phyloP scores from a whole-genome alignment of 1,284 basidiomycete species.

The Uromyces viciae-fabae region DNA sequence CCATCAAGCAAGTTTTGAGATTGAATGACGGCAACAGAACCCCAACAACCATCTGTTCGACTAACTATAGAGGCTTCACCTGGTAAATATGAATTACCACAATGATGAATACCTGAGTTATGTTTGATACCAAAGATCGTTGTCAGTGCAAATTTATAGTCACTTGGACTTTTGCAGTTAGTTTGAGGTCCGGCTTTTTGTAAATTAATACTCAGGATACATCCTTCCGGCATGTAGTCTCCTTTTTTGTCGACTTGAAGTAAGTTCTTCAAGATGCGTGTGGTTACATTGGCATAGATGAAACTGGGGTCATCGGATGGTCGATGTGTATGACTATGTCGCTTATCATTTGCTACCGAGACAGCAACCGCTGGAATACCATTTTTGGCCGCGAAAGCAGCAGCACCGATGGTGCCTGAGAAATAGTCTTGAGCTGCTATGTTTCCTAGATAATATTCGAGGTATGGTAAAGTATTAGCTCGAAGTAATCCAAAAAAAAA shows the following conservation, averaged over 20 bases:
- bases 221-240: background rate
- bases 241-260: background rate
- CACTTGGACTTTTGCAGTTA: background rate
- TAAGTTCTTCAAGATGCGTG: constrained; percentile 19
- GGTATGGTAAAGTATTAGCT: background rate
- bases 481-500: too few species aligned
- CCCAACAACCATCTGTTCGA: constrained; percentile 20
- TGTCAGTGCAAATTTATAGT: constrained; percentile 33
- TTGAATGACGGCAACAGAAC: constrained; percentile 13
- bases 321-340: constrained; percentile 11
- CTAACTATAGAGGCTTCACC: constrained; percentile 1
- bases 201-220: constrained; percentile 29
- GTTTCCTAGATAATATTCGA: constrained; percentile 18
- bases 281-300: constrained; percentile 26
- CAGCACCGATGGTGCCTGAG: constrained; percentile 40
- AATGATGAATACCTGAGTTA: background rate
- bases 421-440: constrained; percentile 7
- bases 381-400: background rate
- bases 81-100: background rate
- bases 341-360: constrained; percentile 1
- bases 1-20: background rate
- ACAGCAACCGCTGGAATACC: constrained; percentile 29
- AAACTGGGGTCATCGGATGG: background rate
- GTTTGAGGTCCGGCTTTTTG: constrained; percentile 13
- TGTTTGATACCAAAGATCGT: constrained; percentile 2